These are phyloP conservation scores for Lipomyces starkeyi DNA, from an alignment of 805 yeast genomes.

Conservation along the genomic window DNA sequence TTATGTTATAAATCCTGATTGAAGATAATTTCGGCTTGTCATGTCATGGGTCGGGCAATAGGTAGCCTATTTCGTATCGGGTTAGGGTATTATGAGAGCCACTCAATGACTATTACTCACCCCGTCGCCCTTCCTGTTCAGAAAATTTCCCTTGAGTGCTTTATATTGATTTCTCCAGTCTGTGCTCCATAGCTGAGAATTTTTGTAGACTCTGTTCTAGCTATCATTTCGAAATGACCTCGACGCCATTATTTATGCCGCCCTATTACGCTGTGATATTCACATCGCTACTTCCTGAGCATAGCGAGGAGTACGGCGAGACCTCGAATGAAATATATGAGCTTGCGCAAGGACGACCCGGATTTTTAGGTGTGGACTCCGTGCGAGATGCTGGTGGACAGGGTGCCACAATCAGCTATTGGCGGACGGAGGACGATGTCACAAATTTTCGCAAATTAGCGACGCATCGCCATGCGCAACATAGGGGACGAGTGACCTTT, in stretches of 20 bases:
- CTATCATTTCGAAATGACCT: background rate
- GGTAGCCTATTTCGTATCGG: no score
- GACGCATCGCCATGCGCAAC: constrained; percentile 13
- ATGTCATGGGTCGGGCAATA: no score
- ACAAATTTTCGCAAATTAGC: background rate
- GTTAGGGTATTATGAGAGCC: no score
- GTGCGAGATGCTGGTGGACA: constrained; percentile 7
- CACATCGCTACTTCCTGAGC: constrained; percentile 10
- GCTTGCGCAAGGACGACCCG: constrained; percentile 14
- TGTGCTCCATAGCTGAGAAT: no score
- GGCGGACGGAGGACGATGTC: constrained; percentile 18
- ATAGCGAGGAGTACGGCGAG: background rate
- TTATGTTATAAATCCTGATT: no score
- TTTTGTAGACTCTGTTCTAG: no score
- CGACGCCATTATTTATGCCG: background rate
- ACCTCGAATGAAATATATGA: constrained; percentile 4
- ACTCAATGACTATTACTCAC: no score
- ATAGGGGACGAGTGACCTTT: constrained; percentile 6
- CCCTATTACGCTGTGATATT: constrained; percentile 20
- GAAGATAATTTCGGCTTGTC: no score
- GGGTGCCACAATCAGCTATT: constrained; percentile 20
- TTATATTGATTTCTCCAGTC: no score
- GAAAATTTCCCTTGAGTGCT: no score
- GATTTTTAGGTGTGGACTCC: constrained; percentile 14
- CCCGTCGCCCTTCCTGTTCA: no score